These are phyloP conservation scores for Madurella mycetomatis DNA, from an alignment of 2,329 filamentous ascomycete genomes.

Conservation along the genomic window DNA sequence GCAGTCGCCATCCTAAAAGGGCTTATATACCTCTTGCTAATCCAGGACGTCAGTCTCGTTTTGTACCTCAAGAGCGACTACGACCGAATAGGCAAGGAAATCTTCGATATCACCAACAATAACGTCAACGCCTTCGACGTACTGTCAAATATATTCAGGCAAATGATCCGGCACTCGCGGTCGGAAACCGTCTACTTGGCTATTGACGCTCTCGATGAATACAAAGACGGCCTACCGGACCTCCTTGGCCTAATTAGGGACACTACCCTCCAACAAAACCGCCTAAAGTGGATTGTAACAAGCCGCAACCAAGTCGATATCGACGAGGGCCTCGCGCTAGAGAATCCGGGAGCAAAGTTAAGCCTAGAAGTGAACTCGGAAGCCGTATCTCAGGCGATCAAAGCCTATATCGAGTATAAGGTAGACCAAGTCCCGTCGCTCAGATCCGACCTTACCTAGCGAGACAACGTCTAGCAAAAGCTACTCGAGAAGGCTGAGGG, in stretches of 20 bases:
- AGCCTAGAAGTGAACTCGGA: slow-evolving; percentile 3
- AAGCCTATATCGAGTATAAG: background rate
- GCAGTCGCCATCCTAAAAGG: slow-evolving; percentile 1
- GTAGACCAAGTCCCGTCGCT: slow-evolving; percentile 1
- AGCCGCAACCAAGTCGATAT: slow-evolving; percentile 2
- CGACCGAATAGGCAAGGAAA: too few relatives aligned
- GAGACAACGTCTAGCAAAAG: background rate
- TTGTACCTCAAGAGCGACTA: slow-evolving; percentile 2
- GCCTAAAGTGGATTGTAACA: slow-evolving; percentile 2
- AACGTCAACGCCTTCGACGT: too few relatives aligned
- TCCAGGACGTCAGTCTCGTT: slow-evolving; percentile 4
- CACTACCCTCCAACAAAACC: background rate
- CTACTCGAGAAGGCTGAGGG: slow-evolving; percentile 3
- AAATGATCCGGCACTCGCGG: too few relatives aligned
- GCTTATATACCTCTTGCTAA: slow-evolving; percentile 1
- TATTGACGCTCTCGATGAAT: too few relatives aligned
- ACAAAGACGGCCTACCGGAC: too few relatives aligned
- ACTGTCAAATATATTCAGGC: too few relatives aligned
- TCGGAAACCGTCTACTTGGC: too few relatives aligned
- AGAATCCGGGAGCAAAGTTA: background rate
- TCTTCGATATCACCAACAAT: too few relatives aligned
- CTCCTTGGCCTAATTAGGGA: background rate
- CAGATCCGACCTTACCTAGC: background rate
- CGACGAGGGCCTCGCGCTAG: slow-evolving; percentile 1
- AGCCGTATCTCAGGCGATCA: slow-evolving; percentile 1